Evolutionary conservation across 2,329 filamentous ascomycete species (phyloP), one percentile per base, ranked within the genome.

Genomic region (Penicillium hesseltinei): DNA sequence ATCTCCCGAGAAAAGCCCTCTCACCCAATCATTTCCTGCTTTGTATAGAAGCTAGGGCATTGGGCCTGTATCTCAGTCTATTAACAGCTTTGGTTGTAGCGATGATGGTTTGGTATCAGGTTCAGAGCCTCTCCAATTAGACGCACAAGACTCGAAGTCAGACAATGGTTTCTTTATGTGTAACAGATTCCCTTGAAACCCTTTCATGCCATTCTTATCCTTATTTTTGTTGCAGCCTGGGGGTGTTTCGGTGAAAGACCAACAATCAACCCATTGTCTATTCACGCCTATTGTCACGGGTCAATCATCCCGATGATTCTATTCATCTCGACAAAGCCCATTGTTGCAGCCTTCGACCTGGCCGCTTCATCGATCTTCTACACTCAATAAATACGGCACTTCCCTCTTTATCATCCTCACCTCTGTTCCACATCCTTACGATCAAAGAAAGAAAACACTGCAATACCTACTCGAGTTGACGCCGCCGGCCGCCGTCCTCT

Each of bases 101-200:
- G n/a, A 40, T 52, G 56, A 51, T 36, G 27, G 57, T 42, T 44
- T 50, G 23, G 31, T 39, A 35, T 48, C 33, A 50, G 33, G 52
- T 46, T 60, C 57, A 7, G 53, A 39, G 36, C 46, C 46, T 54
- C 59, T 54, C 63, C 54, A 62, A 55, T 61, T 52, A 63, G 39
- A 44, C 43, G 39, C 56, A 36, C 31, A 52, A 40, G 25, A 21
- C 46, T 53, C 42, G 48, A 23, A 29, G 25, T 49, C 23, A 33
- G 42, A 43, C 31, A 27, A 35, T 23, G 33, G 33, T 43, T 50
- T 56, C 47, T 61, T 62, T 62, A 65, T 62, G 43, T 64, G 56
- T 46, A 49, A 61, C 60, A 36, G 25, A 23, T 55, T 46, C 47
- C 60, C 31, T 46, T 46, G 47, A 36, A 36, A 47, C 10, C 21